Evolutionary conservation across 2,329 filamentous ascomycete species (phyloP), one percentile per base, ranked within the genome.

Genomic region (Leptographium galeiforme): DNA sequence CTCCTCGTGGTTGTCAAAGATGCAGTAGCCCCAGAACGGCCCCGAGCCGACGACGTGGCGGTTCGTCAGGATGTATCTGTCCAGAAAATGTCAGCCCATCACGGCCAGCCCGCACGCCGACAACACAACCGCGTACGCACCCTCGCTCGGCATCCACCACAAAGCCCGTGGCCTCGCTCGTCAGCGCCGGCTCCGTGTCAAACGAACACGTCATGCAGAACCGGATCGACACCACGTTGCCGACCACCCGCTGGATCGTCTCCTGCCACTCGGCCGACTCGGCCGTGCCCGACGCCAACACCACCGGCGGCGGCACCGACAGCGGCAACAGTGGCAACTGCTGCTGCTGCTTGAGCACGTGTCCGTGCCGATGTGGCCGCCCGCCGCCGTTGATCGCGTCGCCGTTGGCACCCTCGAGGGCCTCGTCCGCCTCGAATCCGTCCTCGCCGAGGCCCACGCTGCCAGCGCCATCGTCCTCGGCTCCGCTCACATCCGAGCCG

Each of bases 191-290:
- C 62, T 98, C 93, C n/a, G 93, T 97, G 67, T 98, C 93, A 67
- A 98, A 98, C 30, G 91, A 90, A 67, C 88, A 95, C 0, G 93
- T 96, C 75, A 96, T 89, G 67, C 91, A 97, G 72, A 98, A 98
- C 60, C 95, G 87, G 63, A 98, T 97, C n/a, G 91, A 95, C 50
- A 98, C 93, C 18, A 97, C 93, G 61, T 90, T 95, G 66, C 85
- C 84, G 52, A 98, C 90, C 4, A 98, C 93, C 57, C 82, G 85
- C 68, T 96, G 90, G 56, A 97, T 95, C 0, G 90, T 96, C 50
- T 84, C 86, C 69, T 97, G 91, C 93, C 93, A 98, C 71, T 67
- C 65, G 48, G 63, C 63, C 46, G 64, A 63, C 53, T 67, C 64
- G 19, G 63, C 59, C 16, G 56, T 61, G 12, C 54, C 53, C 1